Evolutionary conservation across 23 red algal species (phyloP).

Genomic region (Gracilariopsis chorda): DNA sequence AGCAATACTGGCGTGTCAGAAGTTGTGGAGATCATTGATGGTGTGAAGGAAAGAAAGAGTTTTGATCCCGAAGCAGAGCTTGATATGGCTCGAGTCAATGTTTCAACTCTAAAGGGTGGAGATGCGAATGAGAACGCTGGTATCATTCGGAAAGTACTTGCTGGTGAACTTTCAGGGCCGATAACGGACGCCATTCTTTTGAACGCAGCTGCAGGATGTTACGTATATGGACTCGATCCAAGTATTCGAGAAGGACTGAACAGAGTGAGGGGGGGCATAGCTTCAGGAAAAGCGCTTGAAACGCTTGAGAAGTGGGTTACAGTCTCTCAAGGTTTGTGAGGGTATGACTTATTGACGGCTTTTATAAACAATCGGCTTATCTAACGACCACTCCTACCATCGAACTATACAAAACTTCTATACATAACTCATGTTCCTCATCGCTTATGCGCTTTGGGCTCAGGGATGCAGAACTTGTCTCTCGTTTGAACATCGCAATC

Average conservation of each 20-base stretch:
- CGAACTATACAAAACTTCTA: too few relatives aligned
- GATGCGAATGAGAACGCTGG: conserved; percentile 74
- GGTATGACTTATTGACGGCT: too few relatives aligned
- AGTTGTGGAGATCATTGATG: conserved; percentile 73
- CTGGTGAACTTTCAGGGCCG: conserved; percentile 58
- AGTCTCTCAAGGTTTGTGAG: conserved; percentile 38
- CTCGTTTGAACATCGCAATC: conserved; percentile 14
- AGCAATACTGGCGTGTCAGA: conserved; percentile 70
- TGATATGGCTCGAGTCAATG: conserved; percentile 65
- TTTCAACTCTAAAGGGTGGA: conserved; percentile 78
- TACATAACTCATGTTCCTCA: too few relatives aligned
- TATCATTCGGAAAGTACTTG: conserved; percentile 54
- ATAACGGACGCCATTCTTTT: conserved; percentile 86
- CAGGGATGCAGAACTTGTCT: neutral
- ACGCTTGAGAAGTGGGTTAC: conserved; percentile 64
- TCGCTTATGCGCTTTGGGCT: neutral
- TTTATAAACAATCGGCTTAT: too few relatives aligned
- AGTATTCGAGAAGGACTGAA: conserved; percentile 55
- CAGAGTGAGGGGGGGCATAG: conserved; percentile 37
- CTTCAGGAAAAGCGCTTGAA: conserved; percentile 40
- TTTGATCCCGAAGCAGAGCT: conserved; percentile 62
- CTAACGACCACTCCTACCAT: too few relatives aligned
- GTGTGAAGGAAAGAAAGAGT: conserved; percentile 16
- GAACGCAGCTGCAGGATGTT: conserved; percentile 87
- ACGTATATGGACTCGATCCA: conserved; percentile 77